A percentile compares a stretch with the other conserved stretches of the same genome.
Evolutionary conservation across 1,139 yeast genomes (phyloP).

Genomic region (Lodderomyces margitis): DNA sequence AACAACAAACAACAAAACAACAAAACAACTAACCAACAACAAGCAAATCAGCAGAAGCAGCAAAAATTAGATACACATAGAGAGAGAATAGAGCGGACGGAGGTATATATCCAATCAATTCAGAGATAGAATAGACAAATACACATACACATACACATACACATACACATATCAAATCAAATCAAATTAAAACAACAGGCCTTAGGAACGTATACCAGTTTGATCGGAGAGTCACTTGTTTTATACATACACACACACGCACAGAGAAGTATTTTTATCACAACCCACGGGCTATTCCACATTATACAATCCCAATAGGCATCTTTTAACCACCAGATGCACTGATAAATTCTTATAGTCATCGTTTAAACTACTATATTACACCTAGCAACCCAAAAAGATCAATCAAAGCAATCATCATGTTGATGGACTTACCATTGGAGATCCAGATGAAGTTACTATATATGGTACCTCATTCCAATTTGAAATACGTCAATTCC

Average conservation of each 20-base stretch:
- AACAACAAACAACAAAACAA: too few species aligned
- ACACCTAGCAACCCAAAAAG: background rate
- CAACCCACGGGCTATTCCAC: background rate
- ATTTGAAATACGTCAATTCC: constrained; percentile 39
- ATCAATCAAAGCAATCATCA: constrained; percentile 8
- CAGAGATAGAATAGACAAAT: background rate
- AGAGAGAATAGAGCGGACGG: background rate
- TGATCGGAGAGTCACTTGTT: too few species aligned
- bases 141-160: background rate
- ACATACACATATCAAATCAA: too few species aligned
- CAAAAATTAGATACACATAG: background rate
- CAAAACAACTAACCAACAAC: too few species aligned
- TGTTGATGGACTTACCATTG: constrained; percentile 41
- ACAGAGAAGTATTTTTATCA: too few species aligned
- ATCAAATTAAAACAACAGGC: too few species aligned
- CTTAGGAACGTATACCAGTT: too few species aligned
- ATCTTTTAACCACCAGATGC: too few species aligned
- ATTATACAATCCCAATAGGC: too few species aligned
- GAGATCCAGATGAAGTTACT: constrained; percentile 50
- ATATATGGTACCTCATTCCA: constrained; percentile 39
- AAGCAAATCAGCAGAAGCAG: background rate
- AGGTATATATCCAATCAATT: background rate
- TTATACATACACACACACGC: too few species aligned
- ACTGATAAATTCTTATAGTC: background rate
- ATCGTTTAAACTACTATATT: background rate